Percentiles rank a stretch among this genome's conserved stretches.
These are phyloP conservation scores for Pseudogymnoascus sp. DNA, from an alignment of 2,329 filamentous ascomycete genomes.

Conservation along the genomic window DNA sequence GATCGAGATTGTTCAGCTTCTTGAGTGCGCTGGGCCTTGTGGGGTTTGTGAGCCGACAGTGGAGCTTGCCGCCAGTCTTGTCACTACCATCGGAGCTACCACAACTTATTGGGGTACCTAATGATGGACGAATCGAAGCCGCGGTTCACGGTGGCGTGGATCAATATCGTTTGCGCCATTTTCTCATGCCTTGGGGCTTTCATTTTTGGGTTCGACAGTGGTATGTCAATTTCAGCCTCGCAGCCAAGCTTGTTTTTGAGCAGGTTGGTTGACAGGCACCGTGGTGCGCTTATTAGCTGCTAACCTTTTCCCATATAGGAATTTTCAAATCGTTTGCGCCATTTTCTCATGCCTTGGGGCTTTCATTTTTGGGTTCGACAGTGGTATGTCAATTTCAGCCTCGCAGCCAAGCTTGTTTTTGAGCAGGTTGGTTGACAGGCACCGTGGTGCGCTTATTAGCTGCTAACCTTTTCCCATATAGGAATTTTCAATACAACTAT, in stretches of 20 bases:
- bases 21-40: background rate
- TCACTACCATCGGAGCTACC: background rate
- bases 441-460: background rate
- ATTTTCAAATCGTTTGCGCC: constrained; percentile 30
- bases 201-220: background rate
- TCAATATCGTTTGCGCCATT: constrained; percentile 9
- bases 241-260: background rate
- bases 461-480: background rate
- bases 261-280: background rate
- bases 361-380: constrained; percentile 4
- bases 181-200: constrained; percentile 10
- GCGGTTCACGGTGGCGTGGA: constrained; percentile 9
- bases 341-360: constrained; percentile 10
- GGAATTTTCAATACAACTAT: constrained; percentile 30
- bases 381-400: background rate
- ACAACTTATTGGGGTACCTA: background rate
- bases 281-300: background rate
- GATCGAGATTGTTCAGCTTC: background rate
- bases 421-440: background rate
- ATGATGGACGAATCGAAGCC: constrained; percentile 8
- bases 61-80: background rate
- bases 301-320: constrained; percentile 8
- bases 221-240: background rate
- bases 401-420: background rate
- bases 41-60: background rate